A percentile compares a stretch with the other conserved stretches of the same genome.
Conservation (phyloP, 805 yeast species). For the Middelhovenomyces tepae region DNA sequence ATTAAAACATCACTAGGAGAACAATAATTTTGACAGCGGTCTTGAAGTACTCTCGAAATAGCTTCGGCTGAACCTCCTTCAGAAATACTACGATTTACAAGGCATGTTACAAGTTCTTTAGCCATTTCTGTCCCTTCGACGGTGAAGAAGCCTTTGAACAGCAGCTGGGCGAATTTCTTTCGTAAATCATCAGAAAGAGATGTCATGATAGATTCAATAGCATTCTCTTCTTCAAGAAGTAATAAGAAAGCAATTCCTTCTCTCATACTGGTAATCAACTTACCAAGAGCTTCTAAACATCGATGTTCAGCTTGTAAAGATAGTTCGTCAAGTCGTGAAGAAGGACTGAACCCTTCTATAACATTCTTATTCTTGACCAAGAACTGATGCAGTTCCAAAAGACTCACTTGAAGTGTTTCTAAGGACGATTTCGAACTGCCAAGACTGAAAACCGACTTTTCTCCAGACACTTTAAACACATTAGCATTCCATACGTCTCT, state of each 20-base stretch:
- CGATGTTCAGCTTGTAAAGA: slow-evolving; percentile 75
- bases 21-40: slow-evolving; percentile 90
- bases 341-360: slow-evolving; percentile 33
- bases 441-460: slow-evolving; percentile 15
- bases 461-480: slow-evolving; percentile 48
- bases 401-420: slow-evolving; percentile 22
- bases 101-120: slow-evolving; percentile 79
- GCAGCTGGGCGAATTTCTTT: slow-evolving; percentile 52
- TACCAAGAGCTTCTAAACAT: slow-evolving; percentile 70
- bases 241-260: slow-evolving; percentile 86
- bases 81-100: slow-evolving; percentile 79
- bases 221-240: slow-evolving; percentile 64
- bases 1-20: slow-evolving; percentile 88
- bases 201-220: slow-evolving; percentile 58
- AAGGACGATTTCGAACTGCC: slow-evolving; percentile 16
- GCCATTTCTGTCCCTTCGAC: slow-evolving; percentile 53
- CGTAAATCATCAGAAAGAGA: slow-evolving; percentile 63
- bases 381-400: slow-evolving; percentile 28
- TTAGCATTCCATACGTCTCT: slow-evolving; percentile 70
- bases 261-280: slow-evolving; percentile 66
- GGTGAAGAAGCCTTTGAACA: slow-evolving; percentile 71
- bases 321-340: slow-evolving; percentile 25
- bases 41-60: slow-evolving; percentile 80
- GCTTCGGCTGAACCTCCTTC: slow-evolving; percentile 91
- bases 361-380: slow-evolving; percentile 37